Conservation (phyloP, 2,329 filamentous ascomycete genomes). For the Pseudomassariella vexata region DNA sequence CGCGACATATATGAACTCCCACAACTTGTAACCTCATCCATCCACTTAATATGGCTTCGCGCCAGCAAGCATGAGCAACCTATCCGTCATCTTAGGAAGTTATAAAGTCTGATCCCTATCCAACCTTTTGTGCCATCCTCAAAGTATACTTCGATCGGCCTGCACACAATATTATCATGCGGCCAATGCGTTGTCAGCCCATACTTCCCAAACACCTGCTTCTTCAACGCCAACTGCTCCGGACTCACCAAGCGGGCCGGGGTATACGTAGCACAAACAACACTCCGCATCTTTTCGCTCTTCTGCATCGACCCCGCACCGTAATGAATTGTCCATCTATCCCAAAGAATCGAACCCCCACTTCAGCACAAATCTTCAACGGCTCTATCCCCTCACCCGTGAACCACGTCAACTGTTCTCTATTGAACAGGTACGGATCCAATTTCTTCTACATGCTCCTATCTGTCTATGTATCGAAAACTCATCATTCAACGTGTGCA, state of each 20-base stretch:
- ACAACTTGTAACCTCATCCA: too few species aligned
- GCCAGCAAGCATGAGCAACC: conserved; percentile 22
- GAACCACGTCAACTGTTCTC: conserved; percentile 26
- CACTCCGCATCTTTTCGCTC: conserved; percentile 13
- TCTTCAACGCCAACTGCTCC: conserved; percentile 19
- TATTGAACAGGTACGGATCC: conserved; percentile 25
- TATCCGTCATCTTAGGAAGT: conserved; percentile 17
- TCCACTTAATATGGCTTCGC: conserved; percentile 17
- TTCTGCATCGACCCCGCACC: conserved; percentile 21
- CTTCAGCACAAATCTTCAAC: conserved; percentile 27
- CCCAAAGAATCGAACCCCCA: conserved; percentile 31
- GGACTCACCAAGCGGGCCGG: conserved; percentile 11
- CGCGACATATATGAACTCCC: too few species aligned
- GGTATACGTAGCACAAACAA: conserved; percentile 15
- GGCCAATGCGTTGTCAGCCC: conserved; percentile 25
- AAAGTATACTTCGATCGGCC: conserved; percentile 6
- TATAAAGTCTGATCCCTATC: conserved; percentile 17
- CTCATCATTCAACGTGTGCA: conserved; percentile 22
- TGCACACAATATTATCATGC: conserved; percentile 18
- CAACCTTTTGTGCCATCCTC: conserved; percentile 17
- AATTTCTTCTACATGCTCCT: conserved; percentile 17
- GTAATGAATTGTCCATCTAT: conserved; percentile 30
- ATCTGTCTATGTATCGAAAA: conserved; percentile 23
- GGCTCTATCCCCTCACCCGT: conserved; percentile 20
- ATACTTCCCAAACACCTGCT: conserved; percentile 17